A percentile compares a stretch with the other conserved stretches of the same genome.
These are phyloP conservation scores for Globisporangium camurandrum DNA, from an alignment of 352 stramenopile genomes.

Conservation along the genomic window DNA sequence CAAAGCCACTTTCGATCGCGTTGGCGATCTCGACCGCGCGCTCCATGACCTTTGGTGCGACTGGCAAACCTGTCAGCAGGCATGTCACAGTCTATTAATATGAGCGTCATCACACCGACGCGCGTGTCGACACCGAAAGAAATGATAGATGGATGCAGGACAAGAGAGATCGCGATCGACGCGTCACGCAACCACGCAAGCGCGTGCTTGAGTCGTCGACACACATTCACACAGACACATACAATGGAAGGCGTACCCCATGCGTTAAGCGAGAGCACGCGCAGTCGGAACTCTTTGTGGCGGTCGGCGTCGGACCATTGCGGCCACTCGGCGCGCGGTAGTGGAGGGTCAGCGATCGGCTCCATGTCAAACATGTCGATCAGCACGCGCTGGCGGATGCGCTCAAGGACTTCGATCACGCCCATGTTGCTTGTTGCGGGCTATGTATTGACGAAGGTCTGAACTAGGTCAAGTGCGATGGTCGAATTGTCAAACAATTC, in stretches of 20 bases:
- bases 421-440: conserved; percentile 19
- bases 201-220: not conserved
- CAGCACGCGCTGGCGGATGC: conserved; percentile 45
- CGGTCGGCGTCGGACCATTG: conserved; percentile 15
- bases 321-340: conserved; percentile 28
- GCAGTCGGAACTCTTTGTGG: conserved; percentile 24
- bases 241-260: conserved; percentile 37
- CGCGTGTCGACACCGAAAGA: not conserved
- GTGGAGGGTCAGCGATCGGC: conserved; percentile 31
- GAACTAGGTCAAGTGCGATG: not conserved
- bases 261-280: conserved; percentile 67
- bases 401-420: conserved; percentile 21
- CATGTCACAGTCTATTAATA: not conserved
- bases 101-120: not conserved
- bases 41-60: conserved; percentile 62
- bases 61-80: conserved; percentile 35
- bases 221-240: conserved; percentile 1
- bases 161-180: not conserved
- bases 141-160: no score
- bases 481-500: no score
- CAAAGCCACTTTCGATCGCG: conserved; percentile 52
- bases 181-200: not conserved
- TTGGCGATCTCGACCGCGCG: conserved; percentile 54
- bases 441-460: not conserved
- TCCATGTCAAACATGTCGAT: conserved; percentile 55